Conservation (phyloP, 2,329 filamentous ascomycete genomes). For the Botryotinia narcissicola region DNA sequence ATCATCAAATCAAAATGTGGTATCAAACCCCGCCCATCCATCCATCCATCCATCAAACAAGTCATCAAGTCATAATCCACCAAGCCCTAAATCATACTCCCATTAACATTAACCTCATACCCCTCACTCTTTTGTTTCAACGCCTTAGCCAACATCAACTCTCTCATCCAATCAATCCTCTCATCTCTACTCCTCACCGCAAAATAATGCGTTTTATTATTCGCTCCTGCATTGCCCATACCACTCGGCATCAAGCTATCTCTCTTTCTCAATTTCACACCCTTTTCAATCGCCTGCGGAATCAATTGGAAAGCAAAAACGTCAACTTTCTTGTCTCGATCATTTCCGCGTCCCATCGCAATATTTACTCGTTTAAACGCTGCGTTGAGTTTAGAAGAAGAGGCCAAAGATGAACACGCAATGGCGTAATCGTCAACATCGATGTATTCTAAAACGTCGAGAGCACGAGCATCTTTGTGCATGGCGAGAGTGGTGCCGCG, state of each 20-base stretch:
- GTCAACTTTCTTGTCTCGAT: constrained; percentile 53
- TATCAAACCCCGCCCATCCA: constrained; percentile 7
- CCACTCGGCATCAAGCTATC: constrained; percentile 38
- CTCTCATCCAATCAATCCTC: constrained; percentile 95
- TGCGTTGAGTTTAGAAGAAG: constrained; percentile 73
- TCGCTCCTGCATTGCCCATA: constrained; percentile 41
- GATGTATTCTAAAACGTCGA: constrained; percentile 67
- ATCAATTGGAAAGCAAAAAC: constrained; percentile 86
- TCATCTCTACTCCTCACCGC: constrained; percentile 84
- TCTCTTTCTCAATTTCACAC: constrained; percentile 48
- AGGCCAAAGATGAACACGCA: constrained; percentile 74
- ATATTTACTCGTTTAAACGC: constrained; percentile 80
- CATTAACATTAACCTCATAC: constrained; percentile 79
- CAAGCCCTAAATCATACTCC: constrained; percentile 61
- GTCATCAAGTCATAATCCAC: neutral
- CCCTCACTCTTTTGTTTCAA: constrained; percentile 80
- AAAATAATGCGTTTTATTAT: constrained; percentile 88
- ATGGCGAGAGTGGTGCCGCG: constrained; percentile 72
- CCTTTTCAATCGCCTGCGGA: constrained; percentile 50
- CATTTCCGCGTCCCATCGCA: constrained; percentile 45
- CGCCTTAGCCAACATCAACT: constrained; percentile 88
- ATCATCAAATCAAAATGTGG: constrained; percentile 5
- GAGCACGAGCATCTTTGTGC: constrained; percentile 61
- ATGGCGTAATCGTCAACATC: constrained; percentile 89
- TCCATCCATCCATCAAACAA: neutral